Conservation (phyloP, 305 asterid genomes). For the Ilex paraguariensis region DNA sequence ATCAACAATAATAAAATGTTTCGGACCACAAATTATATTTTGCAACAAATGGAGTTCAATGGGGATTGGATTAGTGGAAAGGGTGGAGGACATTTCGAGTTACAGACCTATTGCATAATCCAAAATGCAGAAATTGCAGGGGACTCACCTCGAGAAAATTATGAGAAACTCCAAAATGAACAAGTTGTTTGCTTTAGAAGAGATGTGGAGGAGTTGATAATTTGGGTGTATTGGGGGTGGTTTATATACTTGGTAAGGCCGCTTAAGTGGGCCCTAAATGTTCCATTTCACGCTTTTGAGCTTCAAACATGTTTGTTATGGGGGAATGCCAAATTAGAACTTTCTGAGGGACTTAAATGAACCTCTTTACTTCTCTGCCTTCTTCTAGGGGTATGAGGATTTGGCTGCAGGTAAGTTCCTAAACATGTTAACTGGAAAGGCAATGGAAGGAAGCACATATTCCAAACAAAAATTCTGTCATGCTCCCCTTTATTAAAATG, state of each 20-base stretch:
- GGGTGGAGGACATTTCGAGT: too few species aligned
- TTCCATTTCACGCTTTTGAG: conserved; percentile 8
- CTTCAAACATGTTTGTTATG: conserved; percentile 16
- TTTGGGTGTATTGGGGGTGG: conserved; percentile 26
- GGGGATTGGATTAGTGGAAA: too few species aligned
- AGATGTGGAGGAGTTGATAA: conserved; percentile 16
- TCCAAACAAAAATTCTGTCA: conserved; percentile 12
- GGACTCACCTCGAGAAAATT: conserved; percentile 3
- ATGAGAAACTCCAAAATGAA: neutral
- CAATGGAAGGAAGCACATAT: conserved; percentile 16
- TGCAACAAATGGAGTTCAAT: too few species aligned
- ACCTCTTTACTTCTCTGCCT: neutral
- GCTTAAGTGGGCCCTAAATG: conserved; percentile 26
- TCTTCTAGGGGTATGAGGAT: conserved; percentile 18
- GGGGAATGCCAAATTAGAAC: conserved; percentile 35
- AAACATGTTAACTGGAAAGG: neutral
- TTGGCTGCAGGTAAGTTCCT: too few species aligned
- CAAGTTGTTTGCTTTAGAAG: neutral
- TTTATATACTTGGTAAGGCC: conserved; percentile 27
- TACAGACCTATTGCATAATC: too few species aligned
- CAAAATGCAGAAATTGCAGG: neutral
- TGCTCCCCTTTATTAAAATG: conserved; percentile 25
- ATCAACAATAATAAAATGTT: too few species aligned
- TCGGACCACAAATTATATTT: too few species aligned
- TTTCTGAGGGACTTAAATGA: conserved; percentile 22